These are phyloP conservation scores for Keithomyces neogunnii DNA, from an alignment of 2,329 filamentous ascomycete species.

Conservation along the genomic window DNA sequence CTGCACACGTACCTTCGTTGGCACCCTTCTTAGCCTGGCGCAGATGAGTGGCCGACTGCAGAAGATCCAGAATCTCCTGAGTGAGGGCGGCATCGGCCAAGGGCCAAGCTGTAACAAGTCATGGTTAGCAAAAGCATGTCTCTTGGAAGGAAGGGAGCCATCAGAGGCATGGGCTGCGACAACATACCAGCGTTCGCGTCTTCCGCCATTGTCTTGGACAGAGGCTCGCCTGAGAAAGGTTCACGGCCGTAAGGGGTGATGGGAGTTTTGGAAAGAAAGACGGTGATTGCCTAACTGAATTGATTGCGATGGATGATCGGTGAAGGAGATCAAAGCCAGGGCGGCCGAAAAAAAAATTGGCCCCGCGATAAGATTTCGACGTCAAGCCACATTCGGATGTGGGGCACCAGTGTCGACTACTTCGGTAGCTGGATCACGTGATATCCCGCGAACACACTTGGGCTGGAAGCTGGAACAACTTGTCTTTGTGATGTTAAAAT, in stretches of 20 bases:
- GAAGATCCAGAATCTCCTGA: slow-evolving; percentile 74
- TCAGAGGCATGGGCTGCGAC: background rate
- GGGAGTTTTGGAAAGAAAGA: background rate
- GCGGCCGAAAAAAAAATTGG: slow-evolving; percentile 6
- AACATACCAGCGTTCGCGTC: slow-evolving; percentile 16
- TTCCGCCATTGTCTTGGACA: slow-evolving; percentile 16
- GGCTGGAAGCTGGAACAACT: too few relatives aligned
- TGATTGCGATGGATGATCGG: slow-evolving; percentile 4
- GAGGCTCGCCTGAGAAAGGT: slow-evolving; percentile 36
- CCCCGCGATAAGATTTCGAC: background rate
- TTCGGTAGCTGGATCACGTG: background rate
- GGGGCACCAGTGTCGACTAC: too few relatives aligned
- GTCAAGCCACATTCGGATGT: background rate
- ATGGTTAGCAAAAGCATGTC: background rate
- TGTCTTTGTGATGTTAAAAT: too few relatives aligned
- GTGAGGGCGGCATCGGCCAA: slow-evolving; percentile 65
- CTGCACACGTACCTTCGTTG: slow-evolving; percentile 50
- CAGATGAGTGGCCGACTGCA: slow-evolving; percentile 60
- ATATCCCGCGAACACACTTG: background rate
- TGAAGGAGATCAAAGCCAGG: background rate
- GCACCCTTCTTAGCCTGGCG: slow-evolving; percentile 83
- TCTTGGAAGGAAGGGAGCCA: background rate
- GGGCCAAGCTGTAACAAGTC: slow-evolving; percentile 49
- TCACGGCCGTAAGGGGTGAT: slow-evolving; percentile 39
- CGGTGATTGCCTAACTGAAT: slow-evolving; percentile 2